Evolutionary conservation across 306 rosid species (phyloP).

Genomic region (Vigna angularis): DNA sequence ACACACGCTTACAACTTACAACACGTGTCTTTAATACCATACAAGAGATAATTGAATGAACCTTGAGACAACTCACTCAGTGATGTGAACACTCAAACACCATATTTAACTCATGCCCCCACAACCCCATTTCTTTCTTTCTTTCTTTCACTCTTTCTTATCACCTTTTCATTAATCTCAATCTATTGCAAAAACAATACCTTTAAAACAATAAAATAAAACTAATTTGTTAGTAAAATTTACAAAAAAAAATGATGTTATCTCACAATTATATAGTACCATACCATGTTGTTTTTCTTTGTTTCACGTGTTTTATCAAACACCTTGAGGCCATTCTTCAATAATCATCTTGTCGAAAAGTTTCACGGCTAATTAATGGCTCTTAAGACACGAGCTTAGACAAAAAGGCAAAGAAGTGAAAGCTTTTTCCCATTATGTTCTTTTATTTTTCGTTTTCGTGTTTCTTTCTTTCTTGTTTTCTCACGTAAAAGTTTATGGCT

Average conservation of each 20-base stretch:
- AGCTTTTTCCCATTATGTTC: constrained; percentile 1
- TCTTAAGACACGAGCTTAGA: constrained; percentile 12
- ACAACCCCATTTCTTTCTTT: constrained; percentile 16
- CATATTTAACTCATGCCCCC: constrained; percentile 55
- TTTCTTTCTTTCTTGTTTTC: constrained; percentile 6
- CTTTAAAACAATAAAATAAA: too few species aligned
- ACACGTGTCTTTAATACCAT: constrained; percentile 27
- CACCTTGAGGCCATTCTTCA: constrained; percentile 17
- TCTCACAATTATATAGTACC: too few species aligned
- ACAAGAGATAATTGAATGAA: constrained; percentile 16
- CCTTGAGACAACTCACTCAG: constrained; percentile 63
- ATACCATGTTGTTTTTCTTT: constrained; percentile 5
- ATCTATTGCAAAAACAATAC: too few species aligned
- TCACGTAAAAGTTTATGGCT: neutral
- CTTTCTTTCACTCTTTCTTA: constrained; percentile 42
- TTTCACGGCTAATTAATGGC: constrained; percentile 1
- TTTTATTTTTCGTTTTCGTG: neutral
- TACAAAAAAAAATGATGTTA: too few species aligned
- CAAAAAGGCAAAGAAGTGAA: constrained; percentile 21
- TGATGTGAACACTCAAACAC: constrained; percentile 38
- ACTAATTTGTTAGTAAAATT: too few species aligned
- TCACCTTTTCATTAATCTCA: neutral
- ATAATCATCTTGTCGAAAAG: constrained; percentile 29
- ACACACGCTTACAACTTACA: constrained; percentile 50
- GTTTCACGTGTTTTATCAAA: constrained; percentile 59